Conservation (phyloP, 768 basidiomycete species). For the Tulasnella sp. region DNA sequence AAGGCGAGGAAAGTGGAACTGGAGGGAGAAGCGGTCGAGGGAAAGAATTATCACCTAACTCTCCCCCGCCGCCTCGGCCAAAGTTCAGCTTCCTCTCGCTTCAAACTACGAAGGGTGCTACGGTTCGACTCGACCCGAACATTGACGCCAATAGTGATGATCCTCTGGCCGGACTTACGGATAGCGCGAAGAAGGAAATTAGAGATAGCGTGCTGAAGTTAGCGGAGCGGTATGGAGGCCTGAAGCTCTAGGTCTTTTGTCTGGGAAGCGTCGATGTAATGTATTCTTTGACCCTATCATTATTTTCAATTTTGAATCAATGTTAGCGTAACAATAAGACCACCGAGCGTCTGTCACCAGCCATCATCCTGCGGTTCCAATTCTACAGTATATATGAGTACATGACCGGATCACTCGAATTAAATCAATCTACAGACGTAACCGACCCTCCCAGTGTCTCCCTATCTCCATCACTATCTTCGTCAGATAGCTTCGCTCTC, state of each 20-base stretch:
- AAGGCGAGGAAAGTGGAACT: background rate
- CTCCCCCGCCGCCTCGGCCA: background rate
- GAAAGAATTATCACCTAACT: background rate
- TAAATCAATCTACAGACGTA: slow-evolving; percentile 19
- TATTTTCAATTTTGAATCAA: background rate
- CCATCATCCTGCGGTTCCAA: background rate
- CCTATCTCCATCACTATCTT: slow-evolving; percentile 18
- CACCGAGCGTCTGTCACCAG: background rate
- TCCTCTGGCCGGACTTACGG: slow-evolving; percentile 24
- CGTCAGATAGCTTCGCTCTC: background rate
- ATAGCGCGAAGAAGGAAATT: slow-evolving; percentile 30
- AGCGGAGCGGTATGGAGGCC: slow-evolving; percentile 20
- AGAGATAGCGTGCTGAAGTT: slow-evolving; percentile 26
- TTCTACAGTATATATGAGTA: background rate
- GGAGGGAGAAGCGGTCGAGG: slow-evolving; percentile 18
- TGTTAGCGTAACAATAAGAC: background rate
- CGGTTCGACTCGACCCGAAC: slow-evolving; percentile 38
- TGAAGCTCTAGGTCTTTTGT: slow-evolving; percentile 5
- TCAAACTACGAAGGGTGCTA: slow-evolving; percentile 34
- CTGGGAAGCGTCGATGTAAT: background rate
- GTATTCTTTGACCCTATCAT: background rate
- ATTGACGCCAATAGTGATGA: slow-evolving; percentile 34
- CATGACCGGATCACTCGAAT: background rate
- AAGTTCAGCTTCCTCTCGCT: slow-evolving; percentile 30
- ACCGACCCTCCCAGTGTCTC: slow-evolving; percentile 13